These are phyloP conservation scores for Penicillium egyptiacum DNA, from an alignment of 495 filamentous ascomycete species.

Conservation along the genomic window DNA sequence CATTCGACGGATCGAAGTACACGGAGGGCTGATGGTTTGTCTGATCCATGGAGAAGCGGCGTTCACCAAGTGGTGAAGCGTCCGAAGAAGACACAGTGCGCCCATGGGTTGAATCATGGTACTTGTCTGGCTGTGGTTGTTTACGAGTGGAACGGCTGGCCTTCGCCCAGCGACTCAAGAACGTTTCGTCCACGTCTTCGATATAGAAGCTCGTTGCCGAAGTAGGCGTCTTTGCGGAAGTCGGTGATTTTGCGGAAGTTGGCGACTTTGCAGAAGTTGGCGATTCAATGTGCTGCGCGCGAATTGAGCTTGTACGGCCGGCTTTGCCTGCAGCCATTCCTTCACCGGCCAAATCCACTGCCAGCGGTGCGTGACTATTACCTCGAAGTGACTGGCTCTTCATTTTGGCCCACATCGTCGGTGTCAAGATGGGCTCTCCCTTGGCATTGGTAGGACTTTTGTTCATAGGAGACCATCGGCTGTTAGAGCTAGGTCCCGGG, in stretches of 20 bases:
- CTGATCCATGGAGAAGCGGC: conserved; percentile 7
- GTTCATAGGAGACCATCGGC: neutral
- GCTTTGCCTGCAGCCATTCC: neutral
- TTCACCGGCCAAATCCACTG: neutral
- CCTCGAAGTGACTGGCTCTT: neutral
- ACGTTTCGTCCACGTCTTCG: conserved; percentile 1
- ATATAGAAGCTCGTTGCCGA: neutral
- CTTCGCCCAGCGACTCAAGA: conserved; percentile 3
- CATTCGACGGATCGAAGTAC: neutral
- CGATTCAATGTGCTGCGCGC: neutral
- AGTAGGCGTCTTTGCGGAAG: neutral
- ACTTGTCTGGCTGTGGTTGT: neutral
- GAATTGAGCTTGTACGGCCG: neutral
- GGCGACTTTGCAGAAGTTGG: neutral
- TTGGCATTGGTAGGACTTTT: neutral
- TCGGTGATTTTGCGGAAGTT: neutral
- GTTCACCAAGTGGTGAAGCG: neutral
- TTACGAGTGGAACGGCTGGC: neutral
- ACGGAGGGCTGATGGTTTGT: neutral
- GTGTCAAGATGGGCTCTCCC: neutral
- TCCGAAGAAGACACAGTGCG: neutral
- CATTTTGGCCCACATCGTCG: conserved; percentile 2
- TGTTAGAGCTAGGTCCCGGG: neutral
- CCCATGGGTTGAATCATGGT: neutral
- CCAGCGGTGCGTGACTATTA: neutral